Conservation (phyloP, 768 basidiomycete species). For the Phylloporus scabripes region DNA sequence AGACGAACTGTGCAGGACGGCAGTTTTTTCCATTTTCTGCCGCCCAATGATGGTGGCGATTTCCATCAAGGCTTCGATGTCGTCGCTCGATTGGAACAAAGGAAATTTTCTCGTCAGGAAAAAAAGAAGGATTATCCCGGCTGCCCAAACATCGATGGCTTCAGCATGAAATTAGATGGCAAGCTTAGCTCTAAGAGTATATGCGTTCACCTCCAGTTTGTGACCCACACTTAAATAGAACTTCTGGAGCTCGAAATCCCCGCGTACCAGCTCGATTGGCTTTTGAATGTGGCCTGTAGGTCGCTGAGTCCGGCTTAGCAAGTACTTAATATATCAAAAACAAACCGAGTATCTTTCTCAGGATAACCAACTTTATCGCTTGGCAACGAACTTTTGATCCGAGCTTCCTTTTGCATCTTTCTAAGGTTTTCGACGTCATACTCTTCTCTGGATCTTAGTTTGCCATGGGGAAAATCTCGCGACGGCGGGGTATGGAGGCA, state of each 20-base stretch:
- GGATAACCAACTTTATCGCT: conserved; percentile 76
- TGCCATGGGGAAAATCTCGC: conserved; percentile 63
- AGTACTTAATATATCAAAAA: background rate
- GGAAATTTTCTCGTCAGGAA: conserved; percentile 93
- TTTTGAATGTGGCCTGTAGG: conserved; percentile 67
- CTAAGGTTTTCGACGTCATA: conserved; percentile 48
- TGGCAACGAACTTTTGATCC: conserved; percentile 45
- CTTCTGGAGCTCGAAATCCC: conserved; percentile 96
- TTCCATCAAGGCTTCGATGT: conserved; percentile 94
- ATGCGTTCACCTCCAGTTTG: conserved; percentile 79
- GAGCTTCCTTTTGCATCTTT: conserved; percentile 54
- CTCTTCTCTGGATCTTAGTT: conserved; percentile 38
- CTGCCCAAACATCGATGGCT: conserved; percentile 98
- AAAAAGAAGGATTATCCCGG: conserved; percentile 86
- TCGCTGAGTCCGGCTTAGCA: background rate
- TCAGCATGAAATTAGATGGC: conserved; percentile 9
- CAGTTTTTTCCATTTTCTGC: conserved; percentile 76
- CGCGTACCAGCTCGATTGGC: conserved; percentile 96
- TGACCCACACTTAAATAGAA: conserved; percentile 87
- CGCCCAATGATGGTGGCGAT: conserved; percentile 83
- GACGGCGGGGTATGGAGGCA: conserved; percentile 79
- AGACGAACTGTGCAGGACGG: conserved; percentile 79
- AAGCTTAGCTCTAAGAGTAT: background rate
- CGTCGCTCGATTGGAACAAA: conserved; percentile 88
- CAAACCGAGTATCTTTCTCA: conserved; percentile 67